Evolutionary conservation across 2,329 filamentous ascomycete genomes (phyloP), one percentile per base, ranked within the genome.

Genomic region (Cercospora sojina): DNA sequence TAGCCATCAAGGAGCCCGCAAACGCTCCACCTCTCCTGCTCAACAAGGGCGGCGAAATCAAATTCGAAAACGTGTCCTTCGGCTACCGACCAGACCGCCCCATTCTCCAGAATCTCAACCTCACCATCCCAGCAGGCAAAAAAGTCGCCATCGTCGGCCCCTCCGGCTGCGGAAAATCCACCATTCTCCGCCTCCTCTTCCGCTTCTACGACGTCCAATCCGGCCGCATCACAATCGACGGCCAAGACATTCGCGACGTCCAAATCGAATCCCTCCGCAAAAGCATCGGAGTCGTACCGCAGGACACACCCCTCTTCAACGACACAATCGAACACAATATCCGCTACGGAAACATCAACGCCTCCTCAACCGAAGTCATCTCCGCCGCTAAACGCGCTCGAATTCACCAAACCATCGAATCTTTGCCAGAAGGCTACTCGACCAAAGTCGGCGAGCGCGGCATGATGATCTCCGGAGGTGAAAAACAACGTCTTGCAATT

Each of bases 231-330:
- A 82, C 94, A 51, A 92, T 99, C 67, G 95, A 99, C 75, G 93
- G 90, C 61, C 95, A 99, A 76, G 93, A 99, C 77, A 88, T 99
- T 71, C 90, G 91, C 47, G 85, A 92, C 66, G 90, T 99, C 1
- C 89, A 85, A 10, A 79, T 98, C 1, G 92, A 96, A 62, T 96
- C 91, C 38, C 83, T 99, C 29, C 88, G 95, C 6, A 87, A 87
- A 70, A 86, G 91, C 2, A 98, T 99, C 70, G 95, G 95, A 23
- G 94, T 99, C 16, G 95, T 99, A 0, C 95, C 95, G 0, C 96
- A 99, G 77, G 95, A 99, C 73, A 98, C 95, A 0, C 93, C 95
- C 0, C 84, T 99, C 1, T 99, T 99, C 83, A 99, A 99, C 78
- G 93, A 97, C 75, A 95, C 93, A 0, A 94, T 99, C 66, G 90